phyloP scores from a whole-genome alignment of 306 rosid genomes.

The Fragaria vesca region DNA sequence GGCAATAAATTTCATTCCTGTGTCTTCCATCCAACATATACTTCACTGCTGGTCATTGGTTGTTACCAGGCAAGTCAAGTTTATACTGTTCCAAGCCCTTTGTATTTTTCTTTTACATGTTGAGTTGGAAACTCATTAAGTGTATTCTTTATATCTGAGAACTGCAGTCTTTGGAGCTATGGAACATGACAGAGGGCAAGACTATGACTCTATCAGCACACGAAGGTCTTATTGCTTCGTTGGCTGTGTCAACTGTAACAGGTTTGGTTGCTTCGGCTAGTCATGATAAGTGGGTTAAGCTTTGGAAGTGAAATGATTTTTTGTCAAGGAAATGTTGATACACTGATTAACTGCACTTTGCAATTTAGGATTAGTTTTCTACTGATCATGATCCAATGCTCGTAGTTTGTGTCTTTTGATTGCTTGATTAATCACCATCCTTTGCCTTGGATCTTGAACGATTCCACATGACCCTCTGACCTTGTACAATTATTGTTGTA shows the following conservation, averaged over 20 bases:
- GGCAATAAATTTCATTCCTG: conserved; percentile 84
- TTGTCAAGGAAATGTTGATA: conserved; percentile 3
- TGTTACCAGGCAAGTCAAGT: conserved; percentile 82
- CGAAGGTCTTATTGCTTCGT: conserved; percentile 76
- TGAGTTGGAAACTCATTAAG: background rate
- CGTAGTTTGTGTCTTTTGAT: conserved; percentile 23
- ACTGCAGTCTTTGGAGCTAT: conserved; percentile 90
- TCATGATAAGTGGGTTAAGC: conserved; percentile 84
- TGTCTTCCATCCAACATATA: conserved; percentile 85
- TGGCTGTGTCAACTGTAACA: conserved; percentile 71
- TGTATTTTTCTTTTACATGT: background rate
- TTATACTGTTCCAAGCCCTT: background rate
- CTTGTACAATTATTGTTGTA: conserved; percentile 27
- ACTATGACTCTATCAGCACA: conserved; percentile 89
- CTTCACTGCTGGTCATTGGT: conserved; percentile 87
- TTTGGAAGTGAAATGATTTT: conserved; percentile 64
- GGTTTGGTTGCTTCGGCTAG: conserved; percentile 94
- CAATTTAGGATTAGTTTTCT: conserved; percentile 30
- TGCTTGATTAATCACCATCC: conserved; percentile 20
- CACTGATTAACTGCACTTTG: conserved; percentile 23
- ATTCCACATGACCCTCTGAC: conserved; percentile 31
- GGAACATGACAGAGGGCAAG: conserved; percentile 93
- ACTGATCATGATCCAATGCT: conserved; percentile 21
- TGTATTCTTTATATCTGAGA: background rate
- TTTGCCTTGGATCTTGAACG: background rate